Evolutionary conservation across 257 asterid genomes (phyloP), one percentile per base, ranked within the genome.

Genomic region (Buddleja alternifolia): DNA sequence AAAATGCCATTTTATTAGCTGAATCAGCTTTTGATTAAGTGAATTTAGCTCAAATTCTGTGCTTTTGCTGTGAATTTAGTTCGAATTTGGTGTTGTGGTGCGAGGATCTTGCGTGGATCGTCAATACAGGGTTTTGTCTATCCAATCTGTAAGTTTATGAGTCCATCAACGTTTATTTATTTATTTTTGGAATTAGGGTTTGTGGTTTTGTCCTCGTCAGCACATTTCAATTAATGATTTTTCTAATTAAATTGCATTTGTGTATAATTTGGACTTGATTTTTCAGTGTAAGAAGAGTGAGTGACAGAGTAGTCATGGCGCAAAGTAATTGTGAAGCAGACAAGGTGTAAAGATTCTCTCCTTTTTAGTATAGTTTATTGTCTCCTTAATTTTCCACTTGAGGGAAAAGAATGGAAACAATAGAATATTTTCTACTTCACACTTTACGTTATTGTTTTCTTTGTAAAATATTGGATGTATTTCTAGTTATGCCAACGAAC

Each of bases 261-360:
- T 46, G 54, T 71, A 53, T 52, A 62, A 52, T 29, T 62, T 77
- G 81, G 78, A 53, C 72, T 80, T 64, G 70, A 53, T 29, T 29
- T 67, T 70, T 50, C 75, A 72, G 67, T 17, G 78, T 42, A 54
- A 70, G 63, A 45, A 32, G 55, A 56, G 80, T 58, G 60, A 39
- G 73, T 67, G 64, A 56, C 37, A 29, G 34, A 5, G 34, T 53
- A 32, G 64, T 72, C 82, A 91, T 94, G 99, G 93, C 99, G 48
- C 97, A 87, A 93, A 94, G 95, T 80, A 89, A 94, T 74, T 94
- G 99, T 97, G 99, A 94, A 81, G 99, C 98, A n/a, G 97, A 94
- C 82, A 94, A 91, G 86, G 91, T 94, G 99, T 94, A 86, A 51
- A 42, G 54, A 69, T 55, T 67, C 15, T 41, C 36, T 4, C 47